Conservation (phyloP, 306 rosid species). For the Myrica gale region DNA sequence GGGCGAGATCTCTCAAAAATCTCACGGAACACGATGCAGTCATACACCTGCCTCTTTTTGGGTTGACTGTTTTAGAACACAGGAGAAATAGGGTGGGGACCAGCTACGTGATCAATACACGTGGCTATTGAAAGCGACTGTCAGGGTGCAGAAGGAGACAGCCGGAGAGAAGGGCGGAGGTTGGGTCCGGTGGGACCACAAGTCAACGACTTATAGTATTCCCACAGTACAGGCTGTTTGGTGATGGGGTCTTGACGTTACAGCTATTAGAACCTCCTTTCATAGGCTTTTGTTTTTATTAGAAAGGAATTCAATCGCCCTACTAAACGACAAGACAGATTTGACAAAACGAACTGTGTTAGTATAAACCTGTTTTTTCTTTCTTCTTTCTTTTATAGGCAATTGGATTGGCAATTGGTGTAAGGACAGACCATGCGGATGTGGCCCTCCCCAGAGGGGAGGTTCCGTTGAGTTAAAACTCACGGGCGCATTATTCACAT, state of each 20-base stretch:
- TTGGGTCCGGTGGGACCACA: constrained; percentile 21
- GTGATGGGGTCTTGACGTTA: not conserved
- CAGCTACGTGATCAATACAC: constrained; percentile 4
- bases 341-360: too few species aligned
- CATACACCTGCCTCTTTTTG: not conserved
- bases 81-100: not conserved
- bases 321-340: too few species aligned
- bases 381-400: too few species aligned
- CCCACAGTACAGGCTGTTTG: not conserved
- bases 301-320: too few species aligned
- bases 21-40: constrained; percentile 28
- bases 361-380: too few species aligned
- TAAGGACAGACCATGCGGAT: too few species aligned
- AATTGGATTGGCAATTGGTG: too few species aligned
- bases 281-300: too few species aligned
- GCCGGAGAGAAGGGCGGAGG: constrained; percentile 36
- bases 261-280: not conserved
- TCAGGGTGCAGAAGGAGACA: constrained; percentile 43
- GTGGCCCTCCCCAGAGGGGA: too few species aligned
- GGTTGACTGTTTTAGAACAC: constrained; percentile 27
- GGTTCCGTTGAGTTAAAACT: too few species aligned
- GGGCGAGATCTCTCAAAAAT: not conserved
- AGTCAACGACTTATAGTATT: constrained; percentile 27
- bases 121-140: constrained; percentile 39
- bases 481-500: too few species aligned